These are phyloP conservation scores for Smallanthus sonchifolius DNA, from an alignment of 129 eudicot species.

Conservation along the genomic window DNA sequence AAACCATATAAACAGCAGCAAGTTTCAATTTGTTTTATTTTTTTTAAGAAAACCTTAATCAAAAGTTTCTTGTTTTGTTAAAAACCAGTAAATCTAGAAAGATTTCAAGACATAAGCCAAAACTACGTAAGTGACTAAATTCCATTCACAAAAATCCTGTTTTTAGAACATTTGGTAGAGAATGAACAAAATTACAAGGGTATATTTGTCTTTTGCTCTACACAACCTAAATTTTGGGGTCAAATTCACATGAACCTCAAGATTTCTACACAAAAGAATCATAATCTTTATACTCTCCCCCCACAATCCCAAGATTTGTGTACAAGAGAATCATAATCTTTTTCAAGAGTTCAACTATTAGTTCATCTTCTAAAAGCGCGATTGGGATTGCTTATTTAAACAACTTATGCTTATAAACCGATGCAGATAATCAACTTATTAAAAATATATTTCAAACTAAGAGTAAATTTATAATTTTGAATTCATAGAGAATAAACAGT, in stretches of 20 bases:
- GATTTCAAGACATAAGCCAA: slow-evolving; percentile 5
- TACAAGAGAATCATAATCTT: not conserved
- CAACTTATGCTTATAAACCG: too few relatives aligned
- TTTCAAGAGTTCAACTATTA: not conserved
- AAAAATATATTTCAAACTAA: too few relatives aligned
- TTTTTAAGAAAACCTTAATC: not conserved
- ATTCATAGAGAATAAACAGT: too few relatives aligned
- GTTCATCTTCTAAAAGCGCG: too few relatives aligned
- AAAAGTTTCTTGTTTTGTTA: not conserved
- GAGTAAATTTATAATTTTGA: too few relatives aligned
- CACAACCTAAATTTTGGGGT: not conserved
- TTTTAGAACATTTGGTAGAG: slow-evolving; percentile 8
- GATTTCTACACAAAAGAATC: slow-evolving; percentile 5
- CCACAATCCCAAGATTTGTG: not conserved
- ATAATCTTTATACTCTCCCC: slow-evolving; percentile 17
- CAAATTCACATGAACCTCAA: slow-evolving; percentile 3
- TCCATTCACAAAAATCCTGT: slow-evolving; percentile 12
- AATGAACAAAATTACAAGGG: not conserved
- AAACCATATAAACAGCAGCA: not conserved
- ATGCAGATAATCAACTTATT: too few relatives aligned
- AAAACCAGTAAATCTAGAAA: not conserved
- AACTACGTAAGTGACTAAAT: not conserved
- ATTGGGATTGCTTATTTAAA: too few relatives aligned
- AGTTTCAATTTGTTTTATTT: not conserved
- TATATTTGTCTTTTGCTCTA: slow-evolving; percentile 15